These are phyloP conservation scores for Starmerella khaoyaiensis DNA, from an alignment of 805 yeast species.

Conservation along the genomic window DNA sequence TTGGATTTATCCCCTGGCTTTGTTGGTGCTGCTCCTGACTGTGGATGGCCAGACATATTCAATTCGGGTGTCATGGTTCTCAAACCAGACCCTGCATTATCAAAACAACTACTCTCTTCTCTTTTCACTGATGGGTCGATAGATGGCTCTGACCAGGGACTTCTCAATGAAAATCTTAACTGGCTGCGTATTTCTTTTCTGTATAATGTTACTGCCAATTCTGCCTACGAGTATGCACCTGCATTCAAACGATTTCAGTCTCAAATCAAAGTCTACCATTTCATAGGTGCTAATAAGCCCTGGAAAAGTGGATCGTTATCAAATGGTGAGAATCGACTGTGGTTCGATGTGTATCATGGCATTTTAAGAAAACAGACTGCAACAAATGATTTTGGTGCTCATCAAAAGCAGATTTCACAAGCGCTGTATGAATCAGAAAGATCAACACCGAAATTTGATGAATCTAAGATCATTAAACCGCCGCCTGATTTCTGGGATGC, in stretches of 20 bases:
- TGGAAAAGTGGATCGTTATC: slow-evolving; percentile 22
- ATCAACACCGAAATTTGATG: background rate
- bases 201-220: slow-evolving; percentile 62
- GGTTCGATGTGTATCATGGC: background rate
- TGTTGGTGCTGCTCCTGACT: slow-evolving; percentile 50
- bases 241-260: slow-evolving; percentile 44
- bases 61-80: slow-evolving; percentile 64
- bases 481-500: slow-evolving; percentile 22
- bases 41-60: slow-evolving; percentile 88
- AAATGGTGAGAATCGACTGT: slow-evolving; percentile 7
- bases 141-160: slow-evolving; percentile 91
- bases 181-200: slow-evolving; percentile 71
- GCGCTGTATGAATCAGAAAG: slow-evolving; percentile 1
- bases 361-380: too few relatives aligned
- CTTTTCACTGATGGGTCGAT: slow-evolving; percentile 34
- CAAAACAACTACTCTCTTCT: slow-evolving; percentile 30
- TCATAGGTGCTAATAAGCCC: slow-evolving; percentile 31
- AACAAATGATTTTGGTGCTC: too few relatives aligned
- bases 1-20: background rate
- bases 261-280: slow-evolving; percentile 32
- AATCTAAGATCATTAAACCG: slow-evolving; percentile 12
- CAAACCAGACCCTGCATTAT: slow-evolving; percentile 39
- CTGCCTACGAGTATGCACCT: slow-evolving; percentile 54
- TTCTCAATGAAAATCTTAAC: slow-evolving; percentile 46
- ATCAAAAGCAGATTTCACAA: background rate